Evolutionary conservation across 805 yeast genomes (phyloP).

Genomic region (Pichia thaimueangensis): DNA sequence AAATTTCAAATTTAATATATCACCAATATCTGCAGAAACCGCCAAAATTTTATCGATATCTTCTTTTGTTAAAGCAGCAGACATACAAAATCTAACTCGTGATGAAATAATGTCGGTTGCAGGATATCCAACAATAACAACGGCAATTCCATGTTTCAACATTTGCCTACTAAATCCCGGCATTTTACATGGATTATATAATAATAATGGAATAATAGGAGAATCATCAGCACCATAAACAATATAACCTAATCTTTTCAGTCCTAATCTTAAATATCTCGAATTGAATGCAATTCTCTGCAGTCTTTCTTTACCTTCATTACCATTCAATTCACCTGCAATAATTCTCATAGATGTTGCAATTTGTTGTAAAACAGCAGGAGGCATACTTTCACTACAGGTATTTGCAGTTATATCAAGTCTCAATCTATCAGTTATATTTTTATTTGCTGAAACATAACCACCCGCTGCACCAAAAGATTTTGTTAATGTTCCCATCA

Average conservation of each 20-base stretch:
- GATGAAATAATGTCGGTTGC: constrained; percentile 91
- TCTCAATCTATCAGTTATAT: constrained; percentile 67
- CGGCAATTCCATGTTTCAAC: constrained; percentile 76
- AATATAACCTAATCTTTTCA: constrained; percentile 88
- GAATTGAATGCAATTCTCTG: constrained; percentile 95
- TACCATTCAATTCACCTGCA: constrained; percentile 76
- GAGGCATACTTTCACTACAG: constrained; percentile 84
- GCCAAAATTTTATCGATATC: constrained; percentile 79
- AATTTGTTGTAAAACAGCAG: constrained; percentile 87
- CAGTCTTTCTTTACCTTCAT: constrained; percentile 88
- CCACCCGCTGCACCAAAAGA: constrained; percentile 99
- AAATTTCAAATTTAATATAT: constrained; percentile 63
- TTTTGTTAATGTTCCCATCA: constrained; percentile 97
- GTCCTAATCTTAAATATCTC: constrained; percentile 83
- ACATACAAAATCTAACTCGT: constrained; percentile 88
- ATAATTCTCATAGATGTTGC: constrained; percentile 72
- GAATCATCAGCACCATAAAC: constrained; percentile 94
- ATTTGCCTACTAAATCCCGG: constrained; percentile 83
- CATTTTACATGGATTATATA: constrained; percentile 91
- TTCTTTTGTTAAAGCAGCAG: constrained; percentile 86
- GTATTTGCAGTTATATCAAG: constrained; percentile 63
- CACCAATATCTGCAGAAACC: constrained; percentile 73
- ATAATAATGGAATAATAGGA: constrained; percentile 85
- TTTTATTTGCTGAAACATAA: constrained; percentile 73
- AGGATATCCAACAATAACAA: constrained; percentile 95